These are phyloP conservation scores for Triadica sebifera DNA, from an alignment of 345 rosid species.

Conservation along the genomic window DNA sequence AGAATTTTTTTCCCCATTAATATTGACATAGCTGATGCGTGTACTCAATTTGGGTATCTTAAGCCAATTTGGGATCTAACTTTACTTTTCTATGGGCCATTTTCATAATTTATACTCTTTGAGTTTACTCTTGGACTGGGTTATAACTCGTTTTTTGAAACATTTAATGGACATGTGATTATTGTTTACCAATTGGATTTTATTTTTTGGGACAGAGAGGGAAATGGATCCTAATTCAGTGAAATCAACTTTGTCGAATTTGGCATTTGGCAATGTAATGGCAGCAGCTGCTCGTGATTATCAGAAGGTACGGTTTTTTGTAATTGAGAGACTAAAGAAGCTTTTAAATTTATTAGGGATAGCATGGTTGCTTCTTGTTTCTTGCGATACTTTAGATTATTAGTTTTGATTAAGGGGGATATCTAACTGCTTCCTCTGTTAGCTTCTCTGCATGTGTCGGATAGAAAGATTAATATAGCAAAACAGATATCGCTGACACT, in stretches of 20 bases:
- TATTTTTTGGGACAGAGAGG: neutral
- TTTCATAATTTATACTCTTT: too few species aligned
- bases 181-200: neutral
- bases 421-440: neutral
- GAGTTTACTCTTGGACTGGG: too few species aligned
- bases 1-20: too few species aligned
- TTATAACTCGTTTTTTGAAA: too few species aligned
- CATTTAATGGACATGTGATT: too few species aligned
- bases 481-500: neutral
- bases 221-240: constrained; percentile 88
- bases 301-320: constrained; percentile 51
- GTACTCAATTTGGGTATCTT: too few species aligned
- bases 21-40: too few species aligned
- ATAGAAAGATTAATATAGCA: neutral
- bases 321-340: too few species aligned
- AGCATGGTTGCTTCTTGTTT: neutral
- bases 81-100: too few species aligned
- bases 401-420: neutral
- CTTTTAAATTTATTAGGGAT: neutral
- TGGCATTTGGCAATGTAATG: constrained; percentile 89
- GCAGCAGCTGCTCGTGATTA: constrained; percentile 99
- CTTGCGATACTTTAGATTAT: neutral
- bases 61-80: too few species aligned
- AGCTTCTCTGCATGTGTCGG: neutral
- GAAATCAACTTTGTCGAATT: constrained; percentile 77